Evolutionary conservation across 1,139 yeast species (phyloP), one percentile per base, ranked within the genome.

Genomic region (Nematodospora anomalae): DNA sequence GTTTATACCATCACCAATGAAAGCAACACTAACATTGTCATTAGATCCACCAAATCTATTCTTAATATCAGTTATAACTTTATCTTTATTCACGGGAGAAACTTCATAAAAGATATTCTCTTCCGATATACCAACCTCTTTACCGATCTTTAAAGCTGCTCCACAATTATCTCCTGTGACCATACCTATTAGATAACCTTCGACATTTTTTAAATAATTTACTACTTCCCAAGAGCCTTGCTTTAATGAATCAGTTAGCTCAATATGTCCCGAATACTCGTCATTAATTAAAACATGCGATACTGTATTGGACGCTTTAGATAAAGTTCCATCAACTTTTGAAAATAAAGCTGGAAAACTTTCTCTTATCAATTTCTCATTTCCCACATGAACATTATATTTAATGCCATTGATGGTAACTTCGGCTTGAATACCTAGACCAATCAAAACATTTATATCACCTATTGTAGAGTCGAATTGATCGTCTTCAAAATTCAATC

Each of bases 1-100:
- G 57, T 88, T 88, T 50, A 88, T 84, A 40, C 99, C 99, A 60
- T 92, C 99, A 22, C 99, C 99, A 23, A 92, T 83, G 70, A 94
- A 89, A 2, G 92, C 95, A 26, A 89, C 82, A 3, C 64, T 62
- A 4, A 61, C 66, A 30, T 60, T 57, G 2, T 37, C 40, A 6
- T 46, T 45, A 16, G 40, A 31, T 1, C 58, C 58, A 3, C 70
- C 70, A 38, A 61, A 59, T 26, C 64, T 57, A 11, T 63, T 55
- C 50, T 83, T 86, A 42, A 92, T 67, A 29, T 71, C 68, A 26
- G 65, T 64, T 16, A 92, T 79, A 18, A 88, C 72, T 25, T 74
- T 74, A 41, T 87, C 82, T 58, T 92, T 92, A 37, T 84, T 83
- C 11, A 74, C 69, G 0, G 98, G 97, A 0, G 83, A 68, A 1